phyloP scores from a whole-genome alignment of 192 early-diverging fungal species.

The Podila verticillata region DNA sequence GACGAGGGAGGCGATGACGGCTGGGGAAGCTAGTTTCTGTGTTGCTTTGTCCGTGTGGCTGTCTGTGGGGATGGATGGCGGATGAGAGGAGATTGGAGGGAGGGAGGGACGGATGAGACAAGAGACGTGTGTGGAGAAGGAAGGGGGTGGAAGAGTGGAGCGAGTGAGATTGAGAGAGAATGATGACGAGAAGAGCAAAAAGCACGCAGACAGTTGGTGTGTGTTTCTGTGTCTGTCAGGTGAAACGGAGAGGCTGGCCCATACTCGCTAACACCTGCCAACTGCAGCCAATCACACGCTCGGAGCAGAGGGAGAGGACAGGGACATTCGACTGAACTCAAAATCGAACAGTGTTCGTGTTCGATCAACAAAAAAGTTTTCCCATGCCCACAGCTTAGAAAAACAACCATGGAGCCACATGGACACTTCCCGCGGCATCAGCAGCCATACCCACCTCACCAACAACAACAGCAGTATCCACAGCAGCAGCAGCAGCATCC shows the following conservation, averaged over 20 bases:
- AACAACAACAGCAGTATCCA: not conserved
- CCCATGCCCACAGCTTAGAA: not conserved
- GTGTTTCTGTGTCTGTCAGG: not conserved
- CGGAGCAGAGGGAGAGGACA: no score
- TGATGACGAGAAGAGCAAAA: not conserved
- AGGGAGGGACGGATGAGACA: not conserved
- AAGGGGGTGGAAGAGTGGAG: not conserved
- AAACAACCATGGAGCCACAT: not conserved
- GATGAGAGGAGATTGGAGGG: not conserved
- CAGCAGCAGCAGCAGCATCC: not conserved
- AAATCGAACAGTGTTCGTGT: not conserved
- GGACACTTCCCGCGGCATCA: not conserved
- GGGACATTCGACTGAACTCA: not conserved
- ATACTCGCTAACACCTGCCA: no score
- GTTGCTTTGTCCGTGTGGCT: no score
- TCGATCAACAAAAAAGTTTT: not conserved
- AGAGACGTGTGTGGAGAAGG: not conserved
- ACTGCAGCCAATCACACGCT: no score
- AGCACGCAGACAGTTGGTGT: not conserved
- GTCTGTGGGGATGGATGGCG: not conserved
- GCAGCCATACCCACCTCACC: not conserved
- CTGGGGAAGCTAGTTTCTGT: not conserved
- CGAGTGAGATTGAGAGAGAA: no score
- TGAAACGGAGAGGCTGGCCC: not conserved
- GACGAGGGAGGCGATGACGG: not conserved